Evolutionary conservation across 306 rosid species (phyloP).

Genomic region (Rosa chinensis): DNA sequence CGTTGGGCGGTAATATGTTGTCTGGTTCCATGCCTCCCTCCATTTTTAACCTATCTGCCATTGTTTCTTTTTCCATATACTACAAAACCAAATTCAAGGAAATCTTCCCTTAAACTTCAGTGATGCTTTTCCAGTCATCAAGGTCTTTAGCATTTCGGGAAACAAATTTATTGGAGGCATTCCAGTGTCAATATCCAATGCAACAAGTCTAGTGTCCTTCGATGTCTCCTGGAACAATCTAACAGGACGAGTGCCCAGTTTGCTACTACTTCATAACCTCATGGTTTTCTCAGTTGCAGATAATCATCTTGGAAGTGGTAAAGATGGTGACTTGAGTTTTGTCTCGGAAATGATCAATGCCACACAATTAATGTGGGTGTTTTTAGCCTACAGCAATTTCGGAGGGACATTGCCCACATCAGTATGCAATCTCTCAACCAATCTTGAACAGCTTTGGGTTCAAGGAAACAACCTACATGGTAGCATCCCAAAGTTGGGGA

Average conservation of each 20-base stretch:
- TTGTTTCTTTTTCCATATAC: accelerated
- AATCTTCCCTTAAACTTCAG: background rate
- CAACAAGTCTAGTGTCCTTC: background rate
- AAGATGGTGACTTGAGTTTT: background rate
- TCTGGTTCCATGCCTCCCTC: constrained; percentile 22
- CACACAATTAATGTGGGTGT: background rate
- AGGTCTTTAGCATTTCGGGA: accelerated
- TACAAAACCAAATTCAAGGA: background rate
- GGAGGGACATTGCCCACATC: background rate
- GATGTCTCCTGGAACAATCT: background rate
- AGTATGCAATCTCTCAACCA: background rate
- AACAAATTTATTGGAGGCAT: background rate
- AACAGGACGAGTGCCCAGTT: background rate
- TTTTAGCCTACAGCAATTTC: too few relatives aligned
- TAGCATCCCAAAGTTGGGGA: background rate
- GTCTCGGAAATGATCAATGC: background rate
- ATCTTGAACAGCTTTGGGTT: background rate
- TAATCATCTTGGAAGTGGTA: background rate
- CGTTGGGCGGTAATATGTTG: background rate
- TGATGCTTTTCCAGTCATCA: background rate
- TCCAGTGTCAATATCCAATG: background rate
- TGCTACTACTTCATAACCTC: background rate
- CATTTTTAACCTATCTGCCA: constrained; percentile 24
- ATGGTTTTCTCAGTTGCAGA: background rate
- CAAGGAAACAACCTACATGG: background rate